Percentiles rank a stretch among this genome's conserved stretches.
phyloP scores from a whole-genome alignment of 257 asterid genomes.

The Eustoma russellianum region DNA sequence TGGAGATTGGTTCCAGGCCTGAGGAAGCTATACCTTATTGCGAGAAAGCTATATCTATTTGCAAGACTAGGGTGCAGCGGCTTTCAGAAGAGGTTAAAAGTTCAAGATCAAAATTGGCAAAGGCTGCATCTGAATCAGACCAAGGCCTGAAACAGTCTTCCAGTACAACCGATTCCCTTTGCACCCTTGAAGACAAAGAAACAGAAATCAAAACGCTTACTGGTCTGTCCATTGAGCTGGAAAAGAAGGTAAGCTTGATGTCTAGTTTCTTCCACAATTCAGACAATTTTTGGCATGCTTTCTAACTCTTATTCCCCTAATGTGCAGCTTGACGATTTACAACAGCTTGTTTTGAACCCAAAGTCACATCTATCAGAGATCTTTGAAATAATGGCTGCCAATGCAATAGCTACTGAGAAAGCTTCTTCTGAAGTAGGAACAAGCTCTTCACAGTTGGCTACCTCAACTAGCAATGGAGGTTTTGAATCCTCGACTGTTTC shows the following conservation, averaged over 20 bases:
- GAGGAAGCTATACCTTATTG: constrained; percentile 76
- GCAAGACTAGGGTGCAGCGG: constrained; percentile 65
- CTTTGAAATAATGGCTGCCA: constrained; percentile 48
- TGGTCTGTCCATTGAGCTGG: constrained; percentile 68
- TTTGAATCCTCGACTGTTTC: constrained; percentile 48
- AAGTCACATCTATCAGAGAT: constrained; percentile 62
- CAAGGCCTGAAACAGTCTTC: constrained; percentile 34
- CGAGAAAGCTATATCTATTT: constrained; percentile 65
- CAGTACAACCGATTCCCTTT: constrained; percentile 24
- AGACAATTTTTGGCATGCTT: neutral
- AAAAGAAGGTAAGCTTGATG: constrained; percentile 57
- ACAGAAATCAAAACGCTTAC: constrained; percentile 63
- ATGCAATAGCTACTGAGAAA: constrained; percentile 37
- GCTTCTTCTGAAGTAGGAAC: constrained; percentile 24
- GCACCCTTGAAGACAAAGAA: constrained; percentile 37
- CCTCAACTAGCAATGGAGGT: constrained; percentile 30
- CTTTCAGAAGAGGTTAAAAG: constrained; percentile 39
- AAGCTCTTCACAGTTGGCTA: constrained; percentile 44
- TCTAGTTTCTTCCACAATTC: neutral
- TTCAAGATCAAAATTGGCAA: constrained; percentile 21
- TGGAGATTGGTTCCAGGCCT: constrained; percentile 85
- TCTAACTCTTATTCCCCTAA: constrained; percentile 5
- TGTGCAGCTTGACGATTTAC: constrained; percentile 91
- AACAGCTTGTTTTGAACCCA: constrained; percentile 66
- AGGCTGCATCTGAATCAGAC: constrained; percentile 23